phyloP scores from a whole-genome alignment of 2,329 filamentous ascomycete species.

The Curvularia lunata region DNA sequence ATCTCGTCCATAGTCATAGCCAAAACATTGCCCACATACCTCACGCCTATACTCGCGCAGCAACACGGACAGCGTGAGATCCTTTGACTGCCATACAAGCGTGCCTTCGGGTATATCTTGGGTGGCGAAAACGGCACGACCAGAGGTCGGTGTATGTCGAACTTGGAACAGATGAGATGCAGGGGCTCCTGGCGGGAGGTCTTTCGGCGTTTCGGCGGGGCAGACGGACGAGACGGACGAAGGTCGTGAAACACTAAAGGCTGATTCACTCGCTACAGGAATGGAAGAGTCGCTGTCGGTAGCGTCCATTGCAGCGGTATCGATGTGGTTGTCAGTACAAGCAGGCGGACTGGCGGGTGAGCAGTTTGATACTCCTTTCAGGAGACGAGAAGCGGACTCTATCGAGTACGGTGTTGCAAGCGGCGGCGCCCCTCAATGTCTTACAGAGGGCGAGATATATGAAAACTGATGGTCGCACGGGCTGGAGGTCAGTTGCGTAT shows the following conservation, averaged over 20 bases:
- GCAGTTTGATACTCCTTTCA: background rate
- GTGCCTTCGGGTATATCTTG: conserved; percentile 45
- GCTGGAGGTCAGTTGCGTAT: conserved; percentile 38
- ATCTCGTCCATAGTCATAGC: conserved; percentile 53
- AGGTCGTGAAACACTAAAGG: conserved; percentile 23
- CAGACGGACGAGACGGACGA: conserved; percentile 23
- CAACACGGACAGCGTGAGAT: conserved; percentile 51
- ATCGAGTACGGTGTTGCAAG: conserved; percentile 3
- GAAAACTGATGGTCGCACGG: conserved; percentile 13
- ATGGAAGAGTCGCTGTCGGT: conserved; percentile 18
- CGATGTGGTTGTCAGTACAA: conserved; percentile 10
- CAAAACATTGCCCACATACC: conserved; percentile 57
- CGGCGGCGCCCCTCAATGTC: conserved; percentile 3
- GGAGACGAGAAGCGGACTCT: conserved; percentile 6
- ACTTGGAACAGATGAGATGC: conserved; percentile 46
- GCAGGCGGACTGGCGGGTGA: conserved; percentile 1
- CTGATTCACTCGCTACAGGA: conserved; percentile 16
- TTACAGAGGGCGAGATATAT: background rate
- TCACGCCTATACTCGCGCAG: conserved; percentile 56
- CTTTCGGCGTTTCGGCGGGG: conserved; percentile 8
- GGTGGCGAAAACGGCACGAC: conserved; percentile 54
- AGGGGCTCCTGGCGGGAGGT: conserved; percentile 33
- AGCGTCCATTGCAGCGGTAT: conserved; percentile 16
- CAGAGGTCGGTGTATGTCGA: conserved; percentile 51
- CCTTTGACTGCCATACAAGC: conserved; percentile 46